These are phyloP conservation scores for Kodamaea alishanica DNA, from an alignment of 1,139 yeast species.

Conservation along the genomic window DNA sequence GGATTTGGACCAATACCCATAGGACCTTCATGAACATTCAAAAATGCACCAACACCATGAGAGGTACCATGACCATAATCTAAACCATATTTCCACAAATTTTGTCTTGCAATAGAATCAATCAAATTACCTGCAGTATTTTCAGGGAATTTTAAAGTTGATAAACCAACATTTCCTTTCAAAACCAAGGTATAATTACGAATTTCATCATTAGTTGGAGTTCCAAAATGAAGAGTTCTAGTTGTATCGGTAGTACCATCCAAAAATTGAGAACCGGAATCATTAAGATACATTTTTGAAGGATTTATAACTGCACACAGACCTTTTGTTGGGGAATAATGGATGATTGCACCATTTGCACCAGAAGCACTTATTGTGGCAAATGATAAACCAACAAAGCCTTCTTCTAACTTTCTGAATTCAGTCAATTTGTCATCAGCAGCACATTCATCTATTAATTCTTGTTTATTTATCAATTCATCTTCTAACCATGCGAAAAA, in stretches of 20 bases:
- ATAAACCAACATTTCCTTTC: conserved; percentile 85
- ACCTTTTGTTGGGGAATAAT: conserved; percentile 70
- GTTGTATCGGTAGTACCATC: conserved; percentile 98
- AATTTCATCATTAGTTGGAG: conserved; percentile 64
- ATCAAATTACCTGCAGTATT: conserved; percentile 80
- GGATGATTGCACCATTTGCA: conserved; percentile 88
- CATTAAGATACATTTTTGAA: conserved; percentile 75
- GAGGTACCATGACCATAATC: conserved; percentile 97
- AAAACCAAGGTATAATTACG: conserved; percentile 83
- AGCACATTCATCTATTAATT: conserved; percentile 68
- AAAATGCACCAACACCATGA: conserved; percentile 91
- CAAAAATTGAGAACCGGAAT: conserved; percentile 89
- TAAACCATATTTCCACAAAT: conserved; percentile 78
- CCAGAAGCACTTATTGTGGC: conserved; percentile 93
- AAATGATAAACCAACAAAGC: conserved; percentile 82
- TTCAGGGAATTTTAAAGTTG: conserved; percentile 76
- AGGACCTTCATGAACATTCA: conserved; percentile 97
- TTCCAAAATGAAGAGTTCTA: conserved; percentile 79
- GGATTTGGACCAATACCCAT: conserved; percentile 80
- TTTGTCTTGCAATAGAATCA: conserved; percentile 88
- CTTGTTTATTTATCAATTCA: conserved; percentile 50
- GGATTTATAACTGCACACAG: conserved; percentile 69
- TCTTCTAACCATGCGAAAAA: conserved; percentile 87
- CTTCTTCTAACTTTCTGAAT: conserved; percentile 57
- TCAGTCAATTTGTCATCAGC: conserved; percentile 70